Percentiles rank a stretch among this genome's conserved stretches.
Conservation (phyloP, 371 early-diverging fungal species). For the Zancudomyces culisetae region DNA sequence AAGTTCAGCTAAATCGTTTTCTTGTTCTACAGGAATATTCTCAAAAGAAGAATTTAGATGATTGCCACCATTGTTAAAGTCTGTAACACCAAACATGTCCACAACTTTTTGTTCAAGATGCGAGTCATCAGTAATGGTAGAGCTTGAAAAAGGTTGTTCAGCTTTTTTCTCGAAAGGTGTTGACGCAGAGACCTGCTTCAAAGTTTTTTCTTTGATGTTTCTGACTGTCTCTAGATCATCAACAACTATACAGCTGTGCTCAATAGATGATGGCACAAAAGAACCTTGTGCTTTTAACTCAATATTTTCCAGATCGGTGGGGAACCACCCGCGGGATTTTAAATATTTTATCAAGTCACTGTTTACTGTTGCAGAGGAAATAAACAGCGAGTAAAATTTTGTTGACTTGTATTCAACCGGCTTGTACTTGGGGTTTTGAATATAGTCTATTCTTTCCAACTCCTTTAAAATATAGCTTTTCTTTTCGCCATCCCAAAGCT, state of each 20-base stretch:
- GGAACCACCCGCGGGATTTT: constrained; percentile 8
- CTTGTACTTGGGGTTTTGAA: neutral
- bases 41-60: too few species aligned
- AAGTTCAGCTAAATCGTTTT: too few species aligned
- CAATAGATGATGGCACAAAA: constrained; percentile 1
- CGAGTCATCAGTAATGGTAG: too few species aligned
- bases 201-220: constrained; percentile 7
- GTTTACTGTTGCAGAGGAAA: constrained; percentile 15
- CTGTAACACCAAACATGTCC: too few species aligned
- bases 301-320: constrained; percentile 2
- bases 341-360: constrained; percentile 7
- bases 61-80: too few species aligned
- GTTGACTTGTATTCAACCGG: neutral
- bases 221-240: constrained; percentile 12
- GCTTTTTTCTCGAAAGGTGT: too few species aligned
- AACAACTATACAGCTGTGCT: constrained; percentile 17
- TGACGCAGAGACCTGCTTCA: neutral
- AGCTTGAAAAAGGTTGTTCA: too few species aligned
- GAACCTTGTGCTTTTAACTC: too few species aligned
- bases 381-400: constrained; percentile 1
- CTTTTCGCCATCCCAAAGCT: neutral
- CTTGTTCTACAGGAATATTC: too few species aligned
- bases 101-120: too few species aligned
- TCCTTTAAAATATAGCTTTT: neutral
- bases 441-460: neutral